These are phyloP conservation scores for Agaricales sp. DNA, from an alignment of 1,284 basidiomycete species.

Conservation along the genomic window DNA sequence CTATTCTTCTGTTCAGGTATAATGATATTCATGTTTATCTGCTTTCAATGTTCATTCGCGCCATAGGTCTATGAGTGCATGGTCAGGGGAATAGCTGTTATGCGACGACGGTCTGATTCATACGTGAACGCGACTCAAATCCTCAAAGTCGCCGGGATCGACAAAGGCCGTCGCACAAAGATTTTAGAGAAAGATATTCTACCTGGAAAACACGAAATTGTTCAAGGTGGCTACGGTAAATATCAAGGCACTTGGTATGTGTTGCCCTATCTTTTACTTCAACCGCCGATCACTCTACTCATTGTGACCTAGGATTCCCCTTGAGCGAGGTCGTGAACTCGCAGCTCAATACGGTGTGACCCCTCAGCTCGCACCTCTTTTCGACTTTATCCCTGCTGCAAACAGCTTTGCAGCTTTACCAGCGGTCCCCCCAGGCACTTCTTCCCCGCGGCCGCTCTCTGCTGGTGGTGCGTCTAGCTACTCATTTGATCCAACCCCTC, in stretches of 20 bases:
- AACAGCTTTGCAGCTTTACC: slow-evolving; percentile 53
- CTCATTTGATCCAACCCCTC: neutral
- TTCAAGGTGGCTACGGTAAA: slow-evolving; percentile 98
- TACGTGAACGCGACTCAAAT: slow-evolving; percentile 99
- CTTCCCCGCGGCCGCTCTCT: slow-evolving; percentile 40
- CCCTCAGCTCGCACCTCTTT: slow-evolving; percentile 75
- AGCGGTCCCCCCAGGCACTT: slow-evolving; percentile 33
- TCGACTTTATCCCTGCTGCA: slow-evolving; percentile 83
- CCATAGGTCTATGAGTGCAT: slow-evolving; percentile 87
- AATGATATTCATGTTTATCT: slow-evolving; percentile 11
- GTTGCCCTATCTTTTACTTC: slow-evolving; percentile 9
- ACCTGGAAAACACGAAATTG: slow-evolving; percentile 95
- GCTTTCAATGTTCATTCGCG: neutral
- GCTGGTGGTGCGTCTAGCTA: slow-evolving; percentile 16
- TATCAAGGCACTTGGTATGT: slow-evolving; percentile 97
- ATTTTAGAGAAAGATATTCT: slow-evolving; percentile 97
- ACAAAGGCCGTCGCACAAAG: slow-evolving; percentile 94
- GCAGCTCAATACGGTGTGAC: slow-evolving; percentile 87
- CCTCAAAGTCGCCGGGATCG: slow-evolving; percentile 96
- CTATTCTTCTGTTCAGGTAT: slow-evolving; percentile 77
- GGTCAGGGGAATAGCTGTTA: slow-evolving; percentile 97
- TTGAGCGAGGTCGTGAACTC: slow-evolving; percentile 83
- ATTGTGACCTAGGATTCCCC: slow-evolving; percentile 66
- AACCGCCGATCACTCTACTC: slow-evolving; percentile 4
- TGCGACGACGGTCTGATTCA: slow-evolving; percentile 90